phyloP scores from a whole-genome alignment of 78 protist species.

The Dictyostelium citrinum region DNA sequence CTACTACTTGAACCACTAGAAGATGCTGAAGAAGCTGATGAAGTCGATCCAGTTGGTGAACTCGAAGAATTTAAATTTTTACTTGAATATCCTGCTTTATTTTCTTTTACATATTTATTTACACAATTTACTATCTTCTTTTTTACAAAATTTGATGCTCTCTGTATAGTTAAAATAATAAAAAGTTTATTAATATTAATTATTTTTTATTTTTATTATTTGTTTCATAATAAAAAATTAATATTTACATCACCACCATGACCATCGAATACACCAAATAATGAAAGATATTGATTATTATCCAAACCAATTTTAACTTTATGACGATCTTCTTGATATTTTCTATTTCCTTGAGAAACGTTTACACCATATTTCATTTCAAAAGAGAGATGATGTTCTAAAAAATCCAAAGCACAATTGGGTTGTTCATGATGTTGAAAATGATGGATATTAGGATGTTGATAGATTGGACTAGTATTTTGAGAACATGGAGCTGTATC shows the following conservation, averaged over 20 bases:
- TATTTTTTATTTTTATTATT: too few species aligned
- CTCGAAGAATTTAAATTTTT: not conserved
- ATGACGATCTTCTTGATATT: conserved; percentile 56
- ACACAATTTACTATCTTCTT: not conserved
- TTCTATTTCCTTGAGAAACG: conserved; percentile 40
- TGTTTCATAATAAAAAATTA: not conserved
- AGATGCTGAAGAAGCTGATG: not conserved
- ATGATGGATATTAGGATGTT: not conserved
- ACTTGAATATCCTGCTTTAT: conserved; percentile 49
- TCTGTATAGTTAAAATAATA: not conserved
- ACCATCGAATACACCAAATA: conserved; percentile 75
- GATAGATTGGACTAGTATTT: not conserved
- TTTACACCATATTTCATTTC: conserved; percentile 17
- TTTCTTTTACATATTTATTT: conserved; percentile 52
- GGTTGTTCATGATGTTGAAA: not conserved
- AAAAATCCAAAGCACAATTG: not conserved
- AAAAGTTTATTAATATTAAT: too few species aligned
- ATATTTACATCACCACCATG: conserved; percentile 54
- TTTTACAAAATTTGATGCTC: conserved; percentile 44
- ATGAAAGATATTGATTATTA: conserved; percentile 22
- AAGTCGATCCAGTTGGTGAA: not conserved
- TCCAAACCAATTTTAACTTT: conserved; percentile 25
- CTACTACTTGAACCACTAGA: not conserved
- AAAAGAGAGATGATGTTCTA: not conserved
- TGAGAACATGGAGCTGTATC: not conserved